Conservation (phyloP, 495 filamentous ascomycete genomes). For the Chlorociboria aeruginascens region DNA sequence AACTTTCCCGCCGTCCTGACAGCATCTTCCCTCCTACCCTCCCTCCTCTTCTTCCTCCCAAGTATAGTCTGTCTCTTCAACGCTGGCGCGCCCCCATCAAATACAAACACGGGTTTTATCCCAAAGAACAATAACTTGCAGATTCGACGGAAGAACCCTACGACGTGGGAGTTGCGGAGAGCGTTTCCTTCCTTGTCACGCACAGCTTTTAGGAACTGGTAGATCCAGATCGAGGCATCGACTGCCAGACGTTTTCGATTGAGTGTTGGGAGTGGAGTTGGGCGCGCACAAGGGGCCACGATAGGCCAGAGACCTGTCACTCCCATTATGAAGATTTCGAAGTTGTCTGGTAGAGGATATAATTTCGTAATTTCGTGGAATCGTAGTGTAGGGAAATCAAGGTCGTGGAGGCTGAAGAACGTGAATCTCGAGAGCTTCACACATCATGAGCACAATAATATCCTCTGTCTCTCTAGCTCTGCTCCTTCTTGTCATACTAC, state of each 20-base stretch:
- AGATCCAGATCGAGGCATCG: constrained; percentile 98
- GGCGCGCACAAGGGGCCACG: constrained; percentile 78
- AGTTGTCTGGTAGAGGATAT: background rate
- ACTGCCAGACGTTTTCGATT: constrained; percentile 91
- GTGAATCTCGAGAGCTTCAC: background rate
- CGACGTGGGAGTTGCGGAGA: constrained; percentile 84
- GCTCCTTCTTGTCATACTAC: background rate
- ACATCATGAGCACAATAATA: background rate
- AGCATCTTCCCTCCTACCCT: constrained; percentile 89
- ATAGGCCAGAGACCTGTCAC: constrained; percentile 96
- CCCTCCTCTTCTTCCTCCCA: constrained; percentile 62
- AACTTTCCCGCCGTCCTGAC: constrained; percentile 78
- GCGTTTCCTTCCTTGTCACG: constrained; percentile 98
- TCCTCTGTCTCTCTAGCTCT: background rate
- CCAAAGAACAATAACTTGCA: constrained; percentile 95
- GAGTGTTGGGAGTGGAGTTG: constrained; percentile 88
- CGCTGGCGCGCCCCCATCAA: constrained; percentile 87
- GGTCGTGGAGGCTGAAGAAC: background rate
- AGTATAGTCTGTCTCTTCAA: constrained; percentile 87
- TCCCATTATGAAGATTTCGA: constrained; percentile 52
- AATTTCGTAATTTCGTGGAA: background rate
- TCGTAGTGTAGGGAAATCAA: background rate
- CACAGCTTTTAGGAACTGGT: constrained; percentile 97
- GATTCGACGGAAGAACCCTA: constrained; percentile 95
- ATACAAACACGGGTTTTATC: constrained; percentile 96